Percentiles rank a stretch among this genome's conserved stretches.
Conservation (phyloP, 331 rosid species). For the Dryas integrifolia region DNA sequence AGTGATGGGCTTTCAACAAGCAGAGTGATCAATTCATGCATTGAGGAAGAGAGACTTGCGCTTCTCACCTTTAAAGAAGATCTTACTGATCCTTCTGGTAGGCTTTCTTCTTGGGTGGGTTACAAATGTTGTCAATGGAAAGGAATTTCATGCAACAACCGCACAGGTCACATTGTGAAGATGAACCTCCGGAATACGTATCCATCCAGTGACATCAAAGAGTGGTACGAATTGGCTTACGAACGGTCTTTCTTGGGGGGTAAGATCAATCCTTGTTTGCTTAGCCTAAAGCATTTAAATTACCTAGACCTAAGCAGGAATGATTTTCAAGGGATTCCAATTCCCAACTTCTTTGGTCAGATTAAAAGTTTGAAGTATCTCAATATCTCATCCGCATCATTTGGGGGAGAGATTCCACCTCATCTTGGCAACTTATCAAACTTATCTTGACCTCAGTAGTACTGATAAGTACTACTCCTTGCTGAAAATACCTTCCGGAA, state of each 20-base stretch:
- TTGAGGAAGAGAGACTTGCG: background rate
- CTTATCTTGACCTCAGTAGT: conserved; percentile 6
- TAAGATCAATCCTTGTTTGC: conserved; percentile 19
- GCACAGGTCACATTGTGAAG: background rate
- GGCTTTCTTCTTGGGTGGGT: conserved; percentile 8
- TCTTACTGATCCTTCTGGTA: conserved; percentile 5
- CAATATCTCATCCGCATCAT: background rate
- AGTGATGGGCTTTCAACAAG: background rate
- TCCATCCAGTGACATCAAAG: no score
- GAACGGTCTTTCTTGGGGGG: background rate
- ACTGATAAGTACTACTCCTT: no score
- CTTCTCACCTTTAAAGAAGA: background rate
- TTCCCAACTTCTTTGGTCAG: conserved; percentile 11
- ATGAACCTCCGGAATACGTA: background rate
- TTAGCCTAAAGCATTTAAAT: conserved; percentile 3
- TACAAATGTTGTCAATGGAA: conserved; percentile 21
- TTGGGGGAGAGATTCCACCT: background rate
- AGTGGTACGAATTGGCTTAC: background rate
- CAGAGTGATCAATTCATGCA: background rate
- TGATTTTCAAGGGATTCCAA: background rate
- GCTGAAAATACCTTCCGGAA: background rate
- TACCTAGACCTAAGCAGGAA: conserved; percentile 7
- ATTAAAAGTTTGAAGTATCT: conserved; percentile 10
- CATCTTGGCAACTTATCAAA: conserved; percentile 8
- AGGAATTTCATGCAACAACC: conserved; percentile 20